Conservation (phyloP, 495 filamentous ascomycete genomes). For the Talaromyces proteolyticus region DNA sequence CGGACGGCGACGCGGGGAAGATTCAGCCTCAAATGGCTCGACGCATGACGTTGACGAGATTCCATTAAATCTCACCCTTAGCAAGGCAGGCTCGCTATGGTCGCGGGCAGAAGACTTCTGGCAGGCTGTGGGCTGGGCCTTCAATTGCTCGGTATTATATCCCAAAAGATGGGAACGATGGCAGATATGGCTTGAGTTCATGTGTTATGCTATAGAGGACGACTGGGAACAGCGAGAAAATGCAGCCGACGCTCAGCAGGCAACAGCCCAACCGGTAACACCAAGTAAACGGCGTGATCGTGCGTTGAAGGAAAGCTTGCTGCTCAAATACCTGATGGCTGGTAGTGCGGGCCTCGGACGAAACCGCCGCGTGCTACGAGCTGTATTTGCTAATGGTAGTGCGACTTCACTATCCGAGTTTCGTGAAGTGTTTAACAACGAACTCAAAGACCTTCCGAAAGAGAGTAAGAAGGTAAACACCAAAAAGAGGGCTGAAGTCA, state of each 20-base stretch:
- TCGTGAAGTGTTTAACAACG: slow-evolving; percentile 53
- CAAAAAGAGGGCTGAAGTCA: slow-evolving; percentile 43
- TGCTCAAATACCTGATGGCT: slow-evolving; percentile 46
- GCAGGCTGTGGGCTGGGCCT: slow-evolving; percentile 85
- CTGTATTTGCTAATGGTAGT: slow-evolving; percentile 60
- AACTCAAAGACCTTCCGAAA: slow-evolving; percentile 39
- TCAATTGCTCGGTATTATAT: slow-evolving; percentile 77
- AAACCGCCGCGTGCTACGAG: slow-evolving; percentile 49
- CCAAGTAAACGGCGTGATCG: no score
- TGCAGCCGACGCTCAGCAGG: slow-evolving; percentile 2
- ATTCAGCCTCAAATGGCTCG: slow-evolving; percentile 9
- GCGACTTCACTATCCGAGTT: slow-evolving; percentile 45
- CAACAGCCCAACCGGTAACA: slow-evolving; percentile 21
- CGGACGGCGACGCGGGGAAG: slow-evolving; percentile 17
- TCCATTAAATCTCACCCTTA: slow-evolving; percentile 47
- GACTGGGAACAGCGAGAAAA: slow-evolving; percentile 60
- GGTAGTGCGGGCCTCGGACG: slow-evolving; percentile 28
- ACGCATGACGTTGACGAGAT: slow-evolving; percentile 27
- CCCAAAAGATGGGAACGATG: slow-evolving; percentile 73
- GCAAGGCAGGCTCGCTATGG: slow-evolving; percentile 64
- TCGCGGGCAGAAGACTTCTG: slow-evolving; percentile 76
- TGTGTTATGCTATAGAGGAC: slow-evolving; percentile 69
- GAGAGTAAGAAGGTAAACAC: slow-evolving; percentile 10
- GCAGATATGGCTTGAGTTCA: slow-evolving; percentile 74
- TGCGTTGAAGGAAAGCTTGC: slow-evolving; percentile 43